Conservation (phyloP, 2,329 filamentous ascomycete genomes). For the Iodosphaeria phyllophila region DNA sequence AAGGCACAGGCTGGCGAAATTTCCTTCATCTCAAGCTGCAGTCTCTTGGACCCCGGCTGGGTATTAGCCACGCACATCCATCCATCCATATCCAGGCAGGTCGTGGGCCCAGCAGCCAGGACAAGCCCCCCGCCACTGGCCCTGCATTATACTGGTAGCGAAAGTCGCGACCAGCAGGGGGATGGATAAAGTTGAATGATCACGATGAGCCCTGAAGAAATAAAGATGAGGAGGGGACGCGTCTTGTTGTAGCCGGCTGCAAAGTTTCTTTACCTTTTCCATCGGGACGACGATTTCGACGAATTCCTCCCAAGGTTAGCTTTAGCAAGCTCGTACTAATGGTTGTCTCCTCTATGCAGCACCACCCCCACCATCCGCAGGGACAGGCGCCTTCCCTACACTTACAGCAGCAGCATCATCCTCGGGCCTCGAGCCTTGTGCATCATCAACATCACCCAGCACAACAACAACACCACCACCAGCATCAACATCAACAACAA, state of each 20-base stretch:
- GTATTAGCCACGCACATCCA: too few relatives aligned
- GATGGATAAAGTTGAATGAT: too few relatives aligned
- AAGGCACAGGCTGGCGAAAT: too few relatives aligned
- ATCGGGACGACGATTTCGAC: too few relatives aligned
- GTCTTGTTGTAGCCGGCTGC: too few relatives aligned
- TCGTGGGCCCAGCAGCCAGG: too few relatives aligned
- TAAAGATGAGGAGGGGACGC: conserved; percentile 29
- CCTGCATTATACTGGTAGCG: conserved; percentile 9
- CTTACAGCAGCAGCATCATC: conserved; percentile 52
- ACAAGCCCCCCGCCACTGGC: too few relatives aligned
- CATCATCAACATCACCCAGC: conserved; percentile 57
- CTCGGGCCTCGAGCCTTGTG: conserved; percentile 53
- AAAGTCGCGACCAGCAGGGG: too few relatives aligned
- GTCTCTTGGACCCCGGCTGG: too few relatives aligned
- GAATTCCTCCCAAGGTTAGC: conserved; percentile 19
- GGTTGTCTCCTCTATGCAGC: conserved; percentile 47
- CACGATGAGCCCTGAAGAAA: conserved; percentile 15
- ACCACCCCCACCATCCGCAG: conserved; percentile 58
- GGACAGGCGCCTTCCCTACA: conserved; percentile 49
- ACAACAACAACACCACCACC: too few relatives aligned
- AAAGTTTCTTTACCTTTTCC: conserved; percentile 20
- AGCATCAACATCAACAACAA: conserved; percentile 22
- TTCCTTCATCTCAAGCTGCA: too few relatives aligned
- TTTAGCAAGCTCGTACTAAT: conserved; percentile 27
- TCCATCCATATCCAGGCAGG: too few relatives aligned